phyloP scores from a whole-genome alignment of 495 filamentous ascomycete genomes.

The Xylaria palmicola region DNA sequence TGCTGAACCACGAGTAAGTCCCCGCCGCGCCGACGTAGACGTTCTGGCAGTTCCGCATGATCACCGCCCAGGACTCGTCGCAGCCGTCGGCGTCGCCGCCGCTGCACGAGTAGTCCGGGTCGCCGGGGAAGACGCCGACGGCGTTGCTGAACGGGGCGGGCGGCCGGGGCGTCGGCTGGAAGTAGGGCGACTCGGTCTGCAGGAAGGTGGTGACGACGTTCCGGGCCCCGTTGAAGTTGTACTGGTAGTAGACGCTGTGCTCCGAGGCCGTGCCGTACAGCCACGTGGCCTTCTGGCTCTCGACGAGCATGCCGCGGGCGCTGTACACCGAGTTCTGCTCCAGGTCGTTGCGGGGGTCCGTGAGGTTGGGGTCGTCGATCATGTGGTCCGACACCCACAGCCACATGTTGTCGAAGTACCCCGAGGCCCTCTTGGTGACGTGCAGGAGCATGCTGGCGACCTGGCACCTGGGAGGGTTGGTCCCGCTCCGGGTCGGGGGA shows the following conservation, averaged over 20 bases:
- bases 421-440: constrained; percentile 54
- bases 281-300: constrained; percentile 46
- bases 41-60: constrained; percentile 54
- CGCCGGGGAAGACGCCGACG: constrained; percentile 20
- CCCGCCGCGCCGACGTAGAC: constrained; percentile 65
- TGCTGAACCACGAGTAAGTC: constrained; percentile 69
- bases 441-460: constrained; percentile 66
- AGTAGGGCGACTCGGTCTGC: constrained; percentile 74
- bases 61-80: constrained; percentile 59
- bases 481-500: constrained; percentile 32
- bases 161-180: constrained; percentile 64
- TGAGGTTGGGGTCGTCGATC: constrained; percentile 27
- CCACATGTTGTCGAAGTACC: constrained; percentile 72
- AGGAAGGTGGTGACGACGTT: constrained; percentile 64
- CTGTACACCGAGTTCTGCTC: constrained; percentile 57
- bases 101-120: constrained; percentile 37
- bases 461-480: constrained; percentile 39
- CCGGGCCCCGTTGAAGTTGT: constrained; percentile 59
- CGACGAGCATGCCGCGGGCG: constrained; percentile 56
- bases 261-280: constrained; percentile 63
- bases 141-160: constrained; percentile 37
- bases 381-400: constrained; percentile 68
- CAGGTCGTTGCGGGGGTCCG: constrained; percentile 13
- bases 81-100: constrained; percentile 55
- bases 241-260: constrained; percentile 69